phyloP scores from a whole-genome alignment of 371 early-diverging fungal species.

The Mortierella sp. region DNA sequence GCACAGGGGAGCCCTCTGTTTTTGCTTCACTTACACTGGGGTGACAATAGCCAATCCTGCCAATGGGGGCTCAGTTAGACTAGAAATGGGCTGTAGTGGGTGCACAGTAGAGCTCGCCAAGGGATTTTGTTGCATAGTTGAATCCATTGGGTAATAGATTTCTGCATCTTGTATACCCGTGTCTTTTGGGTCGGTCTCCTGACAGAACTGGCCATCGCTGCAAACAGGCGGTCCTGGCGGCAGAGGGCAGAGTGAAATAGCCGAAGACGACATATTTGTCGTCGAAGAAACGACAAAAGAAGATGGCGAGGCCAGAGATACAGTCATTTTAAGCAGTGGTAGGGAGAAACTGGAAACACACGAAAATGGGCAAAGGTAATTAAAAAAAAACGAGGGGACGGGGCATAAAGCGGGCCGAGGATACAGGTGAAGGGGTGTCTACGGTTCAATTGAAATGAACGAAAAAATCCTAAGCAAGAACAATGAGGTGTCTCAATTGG shows the following conservation, averaged over 20 bases:
- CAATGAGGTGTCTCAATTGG: not conserved
- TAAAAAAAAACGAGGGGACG: not conserved
- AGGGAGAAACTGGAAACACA: not conserved
- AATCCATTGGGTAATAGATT: conserved; percentile 13
- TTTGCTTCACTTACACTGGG: conserved; percentile 14
- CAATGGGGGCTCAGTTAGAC: not conserved
- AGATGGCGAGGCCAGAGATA: not conserved
- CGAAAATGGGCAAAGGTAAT: not conserved
- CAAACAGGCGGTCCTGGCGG: conserved; percentile 3
- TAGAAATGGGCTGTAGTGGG: conserved; percentile 13
- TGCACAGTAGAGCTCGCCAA: conserved; percentile 10
- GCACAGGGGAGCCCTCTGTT: not conserved
- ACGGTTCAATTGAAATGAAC: not conserved
- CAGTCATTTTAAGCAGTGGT: not conserved
- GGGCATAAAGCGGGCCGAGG: not conserved
- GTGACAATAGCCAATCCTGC: conserved; percentile 20
- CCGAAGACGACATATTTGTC: not conserved
- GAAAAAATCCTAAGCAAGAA: not conserved
- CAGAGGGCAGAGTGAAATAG: not conserved
- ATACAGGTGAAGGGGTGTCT: not conserved
- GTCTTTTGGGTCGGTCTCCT: not conserved
- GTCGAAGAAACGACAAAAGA: no score
- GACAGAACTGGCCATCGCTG: not conserved
- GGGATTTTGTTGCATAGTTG: conserved; percentile 19
- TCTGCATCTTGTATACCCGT: not conserved